These are phyloP conservation scores for Ustilago cynodontis DNA, from an alignment of 1,284 basidiomycete species.

Conservation along the genomic window DNA sequence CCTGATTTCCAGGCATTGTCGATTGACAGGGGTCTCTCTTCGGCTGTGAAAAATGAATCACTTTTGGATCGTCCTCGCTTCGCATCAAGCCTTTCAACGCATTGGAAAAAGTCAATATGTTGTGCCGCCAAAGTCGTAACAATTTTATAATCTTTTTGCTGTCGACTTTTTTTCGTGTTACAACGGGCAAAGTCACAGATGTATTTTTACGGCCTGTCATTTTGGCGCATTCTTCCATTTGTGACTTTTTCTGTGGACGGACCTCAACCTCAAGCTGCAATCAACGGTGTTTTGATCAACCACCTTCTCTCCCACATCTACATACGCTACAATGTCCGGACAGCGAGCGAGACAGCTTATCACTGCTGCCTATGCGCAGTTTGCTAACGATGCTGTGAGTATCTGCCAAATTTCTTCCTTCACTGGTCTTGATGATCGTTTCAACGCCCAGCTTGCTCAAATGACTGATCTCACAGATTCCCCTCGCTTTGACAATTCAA, in stretches of 20 bases:
- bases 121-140: too few relatives aligned
- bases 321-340: constrained; percentile 31
- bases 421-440: background rate
- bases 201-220: background rate
- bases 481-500: constrained; percentile 27
- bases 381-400: constrained; percentile 53
- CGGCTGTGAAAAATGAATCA: too few relatives aligned
- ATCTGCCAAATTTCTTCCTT: background rate
- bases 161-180: too few relatives aligned
- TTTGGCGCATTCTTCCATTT: background rate
- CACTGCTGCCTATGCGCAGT: constrained; percentile 54
- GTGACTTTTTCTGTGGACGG: constrained; percentile 4
- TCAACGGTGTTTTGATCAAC: background rate
- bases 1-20: constrained; percentile 5
- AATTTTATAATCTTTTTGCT: too few relatives aligned
- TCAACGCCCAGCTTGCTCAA: constrained; percentile 33
- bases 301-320: constrained; percentile 10
- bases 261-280: background rate
- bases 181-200: too few relatives aligned
- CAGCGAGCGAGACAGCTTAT: constrained; percentile 53
- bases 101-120: too few relatives aligned
- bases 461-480: constrained; percentile 42
- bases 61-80: background rate
- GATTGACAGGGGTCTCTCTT: background rate
- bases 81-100: background rate